These are phyloP conservation scores for Trametes punicea DNA, from an alignment of 768 basidiomycete genomes.

Conservation along the genomic window DNA sequence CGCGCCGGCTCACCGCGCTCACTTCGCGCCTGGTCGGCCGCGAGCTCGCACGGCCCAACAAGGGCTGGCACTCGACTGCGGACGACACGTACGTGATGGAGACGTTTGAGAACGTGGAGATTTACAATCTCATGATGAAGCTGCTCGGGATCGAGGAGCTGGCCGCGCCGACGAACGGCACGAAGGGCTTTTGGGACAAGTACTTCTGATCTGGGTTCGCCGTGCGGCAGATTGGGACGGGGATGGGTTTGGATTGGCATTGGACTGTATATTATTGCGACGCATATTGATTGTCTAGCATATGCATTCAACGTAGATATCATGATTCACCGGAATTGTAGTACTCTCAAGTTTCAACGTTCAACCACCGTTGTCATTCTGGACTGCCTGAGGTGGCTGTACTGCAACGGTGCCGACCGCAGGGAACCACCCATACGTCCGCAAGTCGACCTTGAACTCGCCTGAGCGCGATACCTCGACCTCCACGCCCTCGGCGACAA, in stretches of 20 bases:
- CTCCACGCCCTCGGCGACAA: slow-evolving; percentile 81
- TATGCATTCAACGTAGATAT: too few species aligned
- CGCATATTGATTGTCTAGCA: too few species aligned
- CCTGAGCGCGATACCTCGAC: slow-evolving; percentile 56
- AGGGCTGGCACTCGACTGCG: slow-evolving; percentile 66
- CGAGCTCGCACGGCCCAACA: slow-evolving; percentile 32
- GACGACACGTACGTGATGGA: slow-evolving; percentile 72
- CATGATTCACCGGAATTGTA: too few species aligned
- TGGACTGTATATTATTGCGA: too few species aligned
- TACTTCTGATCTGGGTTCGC: slow-evolving; percentile 52
- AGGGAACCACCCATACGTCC: slow-evolving; percentile 69
- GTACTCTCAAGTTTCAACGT: too few species aligned
- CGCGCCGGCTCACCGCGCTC: slow-evolving; percentile 16
- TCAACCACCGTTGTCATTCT: too few species aligned
- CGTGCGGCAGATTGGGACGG: background rate
- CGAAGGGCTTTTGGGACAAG: slow-evolving; percentile 77
- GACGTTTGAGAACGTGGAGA: slow-evolving; percentile 80
- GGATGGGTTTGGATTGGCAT: background rate
- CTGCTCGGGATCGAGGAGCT: slow-evolving; percentile 59
- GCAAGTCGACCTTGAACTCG: slow-evolving; percentile 56
- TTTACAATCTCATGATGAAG: slow-evolving; percentile 80
- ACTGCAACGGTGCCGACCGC: slow-evolving; percentile 19
- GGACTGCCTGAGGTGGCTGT: too few species aligned
- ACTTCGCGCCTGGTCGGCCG: slow-evolving; percentile 18
- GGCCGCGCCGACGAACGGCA: slow-evolving; percentile 71